These are phyloP conservation scores for Lepidium campestre DNA, from an alignment of 441 rosid species.

Conservation along the genomic window DNA sequence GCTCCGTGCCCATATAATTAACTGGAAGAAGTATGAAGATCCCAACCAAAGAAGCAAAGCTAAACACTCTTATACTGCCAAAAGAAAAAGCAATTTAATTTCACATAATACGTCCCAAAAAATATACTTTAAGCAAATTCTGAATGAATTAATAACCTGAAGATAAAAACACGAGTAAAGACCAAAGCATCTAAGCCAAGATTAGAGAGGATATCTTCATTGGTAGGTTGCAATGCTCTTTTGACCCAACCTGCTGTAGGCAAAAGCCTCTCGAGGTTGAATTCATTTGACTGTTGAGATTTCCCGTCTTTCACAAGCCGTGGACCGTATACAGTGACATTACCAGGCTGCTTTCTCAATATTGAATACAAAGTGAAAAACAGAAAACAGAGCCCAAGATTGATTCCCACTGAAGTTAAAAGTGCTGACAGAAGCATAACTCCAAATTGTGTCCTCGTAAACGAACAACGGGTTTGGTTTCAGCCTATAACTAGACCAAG, in stretches of 20 bases:
- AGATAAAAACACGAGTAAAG: constrained; percentile 51
- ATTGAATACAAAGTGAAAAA: constrained; percentile 76
- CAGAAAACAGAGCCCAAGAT: constrained; percentile 72
- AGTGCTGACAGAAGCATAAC: constrained; percentile 83
- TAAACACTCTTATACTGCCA: constrained; percentile 71
- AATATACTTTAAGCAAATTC: neutral
- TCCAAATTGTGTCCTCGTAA: neutral
- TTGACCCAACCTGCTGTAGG: constrained; percentile 86
- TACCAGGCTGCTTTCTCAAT: constrained; percentile 74
- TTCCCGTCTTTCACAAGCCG: constrained; percentile 45
- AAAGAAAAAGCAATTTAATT: neutral
- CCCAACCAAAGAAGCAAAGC: constrained; percentile 62
- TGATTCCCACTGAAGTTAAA: constrained; percentile 89
- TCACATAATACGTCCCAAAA: constrained; percentile 21
- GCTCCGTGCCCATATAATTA: constrained; percentile 71
- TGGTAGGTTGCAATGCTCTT: constrained; percentile 62
- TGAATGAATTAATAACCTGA: constrained; percentile 38
- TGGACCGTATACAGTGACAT: constrained; percentile 58
- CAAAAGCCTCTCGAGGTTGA: constrained; percentile 63
- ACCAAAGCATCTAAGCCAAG: constrained; percentile 78
- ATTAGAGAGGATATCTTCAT: constrained; percentile 53
- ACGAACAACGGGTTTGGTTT: neutral
- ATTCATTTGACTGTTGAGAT: constrained; percentile 26
- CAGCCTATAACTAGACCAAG: neutral
- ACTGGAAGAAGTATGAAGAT: constrained; percentile 77